A percentile compares a stretch with the other conserved stretches of the same genome.
These are phyloP conservation scores for Exophiala lecanii-corni DNA, from an alignment of 2,329 filamentous ascomycete species.

Conservation along the genomic window DNA sequence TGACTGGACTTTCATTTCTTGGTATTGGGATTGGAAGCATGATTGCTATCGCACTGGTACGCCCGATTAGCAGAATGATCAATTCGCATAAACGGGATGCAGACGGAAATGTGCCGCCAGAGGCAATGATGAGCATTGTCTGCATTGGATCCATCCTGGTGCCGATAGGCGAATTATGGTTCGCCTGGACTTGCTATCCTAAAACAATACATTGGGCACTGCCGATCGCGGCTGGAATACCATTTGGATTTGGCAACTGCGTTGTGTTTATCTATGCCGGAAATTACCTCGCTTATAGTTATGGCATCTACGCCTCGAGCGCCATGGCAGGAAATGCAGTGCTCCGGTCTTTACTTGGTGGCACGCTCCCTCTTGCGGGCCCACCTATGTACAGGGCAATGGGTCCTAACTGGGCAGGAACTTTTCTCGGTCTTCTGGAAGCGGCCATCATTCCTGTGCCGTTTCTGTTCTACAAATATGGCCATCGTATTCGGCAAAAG, in stretches of 20 bases:
- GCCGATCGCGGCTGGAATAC: constrained; percentile 71
- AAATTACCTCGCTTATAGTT: constrained; percentile 74
- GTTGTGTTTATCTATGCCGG: constrained; percentile 76
- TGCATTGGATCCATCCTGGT: constrained; percentile 70
- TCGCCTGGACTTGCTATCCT: constrained; percentile 83
- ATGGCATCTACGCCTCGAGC: constrained; percentile 76
- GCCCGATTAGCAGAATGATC: constrained; percentile 71
- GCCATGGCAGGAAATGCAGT: constrained; percentile 78
- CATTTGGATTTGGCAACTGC: constrained; percentile 73
- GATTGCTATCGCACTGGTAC: constrained; percentile 53
- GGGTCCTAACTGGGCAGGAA: constrained; percentile 74
- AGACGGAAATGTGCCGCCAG: constrained; percentile 68
- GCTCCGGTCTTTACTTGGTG: constrained; percentile 67
- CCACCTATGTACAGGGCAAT: constrained; percentile 65
- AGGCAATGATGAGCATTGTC: constrained; percentile 76
- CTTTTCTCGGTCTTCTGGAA: constrained; percentile 68
- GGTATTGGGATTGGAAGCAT: constrained; percentile 61
- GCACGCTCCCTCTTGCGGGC: constrained; percentile 70
- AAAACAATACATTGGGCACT: constrained; percentile 73
- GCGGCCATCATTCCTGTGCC: constrained; percentile 73
- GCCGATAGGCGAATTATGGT: constrained; percentile 75
- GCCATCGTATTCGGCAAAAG: constrained; percentile 52
- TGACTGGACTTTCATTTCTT: constrained; percentile 72
- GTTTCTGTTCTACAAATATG: constrained; percentile 67
- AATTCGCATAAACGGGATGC: constrained; percentile 71